These are phyloP conservation scores for Blastomyces emzantsi DNA, from an alignment of 2,329 filamentous ascomycete species.

Conservation along the genomic window DNA sequence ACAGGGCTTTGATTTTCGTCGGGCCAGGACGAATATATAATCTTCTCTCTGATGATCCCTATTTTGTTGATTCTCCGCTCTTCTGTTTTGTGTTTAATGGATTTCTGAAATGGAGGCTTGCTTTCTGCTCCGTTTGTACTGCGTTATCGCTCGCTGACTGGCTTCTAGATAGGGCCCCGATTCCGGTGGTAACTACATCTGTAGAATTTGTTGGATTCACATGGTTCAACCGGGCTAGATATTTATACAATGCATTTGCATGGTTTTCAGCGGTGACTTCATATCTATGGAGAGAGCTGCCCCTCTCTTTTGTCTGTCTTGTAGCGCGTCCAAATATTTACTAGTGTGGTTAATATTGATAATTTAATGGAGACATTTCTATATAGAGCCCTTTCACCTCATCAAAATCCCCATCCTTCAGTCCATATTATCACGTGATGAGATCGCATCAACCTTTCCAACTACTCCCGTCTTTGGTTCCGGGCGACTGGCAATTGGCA, in stretches of 20 bases:
- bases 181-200: no score
- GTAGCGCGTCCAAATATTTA: background rate
- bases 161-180: no score
- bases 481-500: background rate
- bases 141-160: no score
- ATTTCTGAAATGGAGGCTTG: background rate
- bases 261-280: background rate
- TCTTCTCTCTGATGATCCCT: constrained; percentile 16
- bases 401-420: background rate
- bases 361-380: background rate
- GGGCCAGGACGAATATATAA: constrained; percentile 15
- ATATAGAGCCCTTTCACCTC: no score
- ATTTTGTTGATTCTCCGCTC: background rate
- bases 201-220: background rate
- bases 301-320: background rate
- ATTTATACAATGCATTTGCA: background rate
- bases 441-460: background rate
- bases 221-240: background rate
- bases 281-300: background rate
- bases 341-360: background rate
- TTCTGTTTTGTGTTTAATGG: background rate
- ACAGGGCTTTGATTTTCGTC: background rate
- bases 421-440: no score
- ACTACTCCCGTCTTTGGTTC: background rate
- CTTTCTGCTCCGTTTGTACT: background rate